A percentile compares a stretch with the other conserved stretches of the same genome.
Conservation (phyloP, 208 protist genomes). For the Crithidia sp. region DNA sequence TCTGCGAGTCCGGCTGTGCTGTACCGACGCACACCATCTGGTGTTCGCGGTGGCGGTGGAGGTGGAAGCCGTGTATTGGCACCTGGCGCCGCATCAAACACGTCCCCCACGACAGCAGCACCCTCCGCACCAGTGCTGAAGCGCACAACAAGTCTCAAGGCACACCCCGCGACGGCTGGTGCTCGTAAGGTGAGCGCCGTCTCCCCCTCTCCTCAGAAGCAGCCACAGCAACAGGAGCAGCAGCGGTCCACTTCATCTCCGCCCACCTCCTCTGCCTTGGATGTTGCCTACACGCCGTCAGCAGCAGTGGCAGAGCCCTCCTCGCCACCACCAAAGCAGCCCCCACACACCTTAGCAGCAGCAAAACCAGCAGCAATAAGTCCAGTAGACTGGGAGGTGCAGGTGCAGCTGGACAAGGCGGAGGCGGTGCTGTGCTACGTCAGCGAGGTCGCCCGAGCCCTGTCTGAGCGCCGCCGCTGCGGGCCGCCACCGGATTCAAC, state of each 20-base stretch:
- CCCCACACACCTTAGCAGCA: too few relatives aligned
- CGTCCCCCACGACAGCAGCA: not conserved
- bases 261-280: not conserved
- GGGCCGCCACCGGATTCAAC: slow-evolving; percentile 55
- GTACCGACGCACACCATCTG: slow-evolving; percentile 1
- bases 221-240: too few relatives aligned
- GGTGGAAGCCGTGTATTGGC: not conserved
- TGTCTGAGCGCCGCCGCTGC: slow-evolving; percentile 51
- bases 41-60: not conserved
- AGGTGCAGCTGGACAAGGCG: slow-evolving; percentile 50
- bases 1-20: slow-evolving; percentile 2
- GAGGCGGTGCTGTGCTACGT: slow-evolving; percentile 70
- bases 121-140: not conserved
- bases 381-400: slow-evolving; percentile 5
- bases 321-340: not conserved
- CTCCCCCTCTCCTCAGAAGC: not conserved
- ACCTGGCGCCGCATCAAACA: not conserved
- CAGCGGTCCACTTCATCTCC: not conserved
- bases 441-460: slow-evolving; percentile 41
- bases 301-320: not conserved
- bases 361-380: not conserved
- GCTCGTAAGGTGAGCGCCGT: slow-evolving; percentile 4
- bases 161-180: not conserved
- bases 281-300: not conserved
- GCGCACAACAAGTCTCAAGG: slow-evolving; percentile 3